Base-by-base conservation (phyloP, 345 rosid genomes). In the Geranium rotundifolium region DNA sequence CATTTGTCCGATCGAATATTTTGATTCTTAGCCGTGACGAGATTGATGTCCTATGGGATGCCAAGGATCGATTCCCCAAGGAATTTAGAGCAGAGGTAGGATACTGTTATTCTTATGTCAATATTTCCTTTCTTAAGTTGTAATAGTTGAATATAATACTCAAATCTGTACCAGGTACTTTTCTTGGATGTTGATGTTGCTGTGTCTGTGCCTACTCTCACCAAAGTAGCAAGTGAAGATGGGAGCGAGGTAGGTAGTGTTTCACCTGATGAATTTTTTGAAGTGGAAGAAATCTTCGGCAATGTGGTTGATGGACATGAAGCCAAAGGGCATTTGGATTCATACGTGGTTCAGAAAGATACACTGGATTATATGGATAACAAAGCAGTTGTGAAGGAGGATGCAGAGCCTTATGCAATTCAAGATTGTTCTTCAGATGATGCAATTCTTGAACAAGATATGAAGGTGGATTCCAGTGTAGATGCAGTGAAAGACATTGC, bases 181-280 rank as follows among this genome's bases (percentile, higher is more conserved):
- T 93, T 93, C 72, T 72, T 71, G 77, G 96, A 82, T 76, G 85
- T 84, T 67, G 86, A 84, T 82, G 80, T 87, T 63, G 74, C 73
- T 70, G 75, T 86, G 66, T 80, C 95, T 74, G 75, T 86, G 66
- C 81, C 95, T 74, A 54, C 71, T 73, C 74, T 83, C 72, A 72
- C 84, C 67, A 72, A 81, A 73, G 76, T 73, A 30, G 15, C 78
- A n/a, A 57, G 67, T 60, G 99, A 88, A 61, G 95, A 88, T 69
- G 85, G 73, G 54, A 80, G 67, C 56, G 97, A 90, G 58, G 54
- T 68, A 1, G 99, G 82, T 57, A 67, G 71, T 70, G 75, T 84
- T 76, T 84, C 99, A 57, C 96, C 97, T 17, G 99, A 93, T 69
- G 99, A 93, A 59, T 90, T 90, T 79, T 93, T 81, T 73, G 99